Evolutionary conservation across 2,329 filamentous ascomycete species (phyloP).

Genomic region (Trichoderma citrinoviride): DNA sequence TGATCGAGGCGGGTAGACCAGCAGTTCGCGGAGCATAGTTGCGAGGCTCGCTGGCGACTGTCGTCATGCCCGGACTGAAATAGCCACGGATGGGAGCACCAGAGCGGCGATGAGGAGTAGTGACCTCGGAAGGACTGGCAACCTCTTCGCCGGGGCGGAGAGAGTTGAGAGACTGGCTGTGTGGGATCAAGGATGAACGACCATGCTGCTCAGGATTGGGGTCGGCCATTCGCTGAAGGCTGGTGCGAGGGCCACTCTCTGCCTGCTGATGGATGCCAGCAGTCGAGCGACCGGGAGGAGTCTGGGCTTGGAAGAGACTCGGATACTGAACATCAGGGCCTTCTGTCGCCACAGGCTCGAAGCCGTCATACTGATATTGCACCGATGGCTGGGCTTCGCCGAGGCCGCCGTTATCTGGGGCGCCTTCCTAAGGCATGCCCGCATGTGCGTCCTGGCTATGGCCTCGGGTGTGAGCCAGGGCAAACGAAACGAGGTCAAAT

Average conservation of each 20-base stretch:
- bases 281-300: not conserved
- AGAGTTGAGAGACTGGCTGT: constrained; percentile 23
- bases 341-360: not conserved
- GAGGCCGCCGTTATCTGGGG: constrained; percentile 6
- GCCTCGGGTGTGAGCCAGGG: constrained; percentile 15
- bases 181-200: constrained; percentile 16
- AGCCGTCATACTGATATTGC: not conserved
- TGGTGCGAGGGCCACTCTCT: not conserved
- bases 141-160: constrained; percentile 16
- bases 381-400: not conserved
- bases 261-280: not conserved
- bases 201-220: not conserved
- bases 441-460: constrained; percentile 11
- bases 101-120: constrained; percentile 1
- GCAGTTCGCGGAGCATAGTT: constrained; percentile 41
- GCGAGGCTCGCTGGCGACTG: constrained; percentile 39
- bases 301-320: not conserved
- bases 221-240: not conserved
- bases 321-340: not conserved
- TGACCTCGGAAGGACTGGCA: not conserved
- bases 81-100: not conserved
- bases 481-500: constrained; percentile 8
- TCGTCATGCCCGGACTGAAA: constrained; percentile 17
- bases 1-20: constrained; percentile 25
- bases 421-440: constrained; percentile 24